phyloP scores from a whole-genome alignment of 2,329 filamentous ascomycete genomes.

The Orbilia ellipsospora region DNA sequence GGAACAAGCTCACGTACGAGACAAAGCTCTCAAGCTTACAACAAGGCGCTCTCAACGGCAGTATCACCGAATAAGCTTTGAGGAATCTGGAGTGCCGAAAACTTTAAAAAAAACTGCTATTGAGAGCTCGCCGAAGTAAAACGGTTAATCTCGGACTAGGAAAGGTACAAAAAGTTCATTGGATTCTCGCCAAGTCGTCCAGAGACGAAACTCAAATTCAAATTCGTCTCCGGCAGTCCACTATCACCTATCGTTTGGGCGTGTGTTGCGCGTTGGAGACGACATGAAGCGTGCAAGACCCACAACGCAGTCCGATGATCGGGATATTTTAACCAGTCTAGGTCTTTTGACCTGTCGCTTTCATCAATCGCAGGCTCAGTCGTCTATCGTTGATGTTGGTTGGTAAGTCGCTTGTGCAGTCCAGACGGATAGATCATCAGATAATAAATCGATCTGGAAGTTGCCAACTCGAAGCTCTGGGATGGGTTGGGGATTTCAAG shows the following conservation, averaged over 20 bases:
- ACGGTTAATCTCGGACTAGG: constrained; percentile 30
- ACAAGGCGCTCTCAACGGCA: too few species aligned
- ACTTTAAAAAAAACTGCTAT: too few species aligned
- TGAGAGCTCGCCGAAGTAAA: constrained; percentile 8
- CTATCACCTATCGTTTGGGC: too few species aligned
- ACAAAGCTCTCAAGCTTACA: not conserved
- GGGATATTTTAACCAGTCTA: not conserved
- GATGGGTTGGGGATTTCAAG: not conserved
- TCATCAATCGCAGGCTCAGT: not conserved
- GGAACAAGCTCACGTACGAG: constrained; percentile 15
- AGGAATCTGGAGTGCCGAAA: too few species aligned
- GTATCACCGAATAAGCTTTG: too few species aligned
- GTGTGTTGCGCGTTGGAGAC: not conserved
- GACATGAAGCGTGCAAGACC: not conserved
- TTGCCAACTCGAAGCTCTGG: not conserved
- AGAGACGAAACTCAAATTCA: too few species aligned
- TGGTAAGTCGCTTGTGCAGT: not conserved
- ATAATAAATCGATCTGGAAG: constrained; percentile 9
- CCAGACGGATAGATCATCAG: constrained; percentile 10
- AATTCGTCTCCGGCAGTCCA: too few species aligned
- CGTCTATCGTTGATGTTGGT: not conserved
- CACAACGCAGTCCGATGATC: not conserved
- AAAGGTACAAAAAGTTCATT: not conserved
- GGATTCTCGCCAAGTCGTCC: too few species aligned
- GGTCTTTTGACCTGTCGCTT: not conserved